These are phyloP conservation scores for Beauveria pseudobassiana DNA, from an alignment of 2,329 filamentous ascomycete species.

Conservation along the genomic window DNA sequence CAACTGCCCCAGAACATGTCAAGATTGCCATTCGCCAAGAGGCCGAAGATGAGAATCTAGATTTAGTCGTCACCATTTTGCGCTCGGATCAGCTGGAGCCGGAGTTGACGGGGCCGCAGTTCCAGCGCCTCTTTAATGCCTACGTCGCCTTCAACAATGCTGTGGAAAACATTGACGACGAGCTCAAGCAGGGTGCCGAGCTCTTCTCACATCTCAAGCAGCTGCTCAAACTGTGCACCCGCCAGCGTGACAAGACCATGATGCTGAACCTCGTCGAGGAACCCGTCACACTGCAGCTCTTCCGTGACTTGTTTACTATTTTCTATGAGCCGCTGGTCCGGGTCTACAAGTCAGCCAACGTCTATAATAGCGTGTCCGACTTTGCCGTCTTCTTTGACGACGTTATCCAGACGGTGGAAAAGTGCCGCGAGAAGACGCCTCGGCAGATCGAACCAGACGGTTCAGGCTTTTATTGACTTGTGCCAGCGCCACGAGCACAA, in stretches of 20 bases:
- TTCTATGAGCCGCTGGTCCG: conserved; percentile 97
- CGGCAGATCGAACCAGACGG: conserved; percentile 94
- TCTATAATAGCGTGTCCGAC: conserved; percentile 95
- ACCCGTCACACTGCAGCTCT: conserved; percentile 91
- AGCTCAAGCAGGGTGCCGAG: conserved; percentile 81
- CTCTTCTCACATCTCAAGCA: conserved; percentile 94
- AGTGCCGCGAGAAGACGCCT: conserved; percentile 70
- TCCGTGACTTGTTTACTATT: conserved; percentile 94
- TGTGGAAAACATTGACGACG: conserved; percentile 82
- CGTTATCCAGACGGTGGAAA: conserved; percentile 69
- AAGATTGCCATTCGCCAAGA: conserved; percentile 70
- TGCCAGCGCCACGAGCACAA: conserved; percentile 93
- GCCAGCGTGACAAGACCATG: conserved; percentile 92
- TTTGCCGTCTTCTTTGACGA: conserved; percentile 92
- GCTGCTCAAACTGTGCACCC: conserved; percentile 81
- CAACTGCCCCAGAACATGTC: conserved; percentile 63
- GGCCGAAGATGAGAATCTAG: conserved; percentile 64
- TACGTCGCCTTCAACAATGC: conserved; percentile 95
- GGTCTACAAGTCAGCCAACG: conserved; percentile 97
- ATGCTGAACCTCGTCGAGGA: conserved; percentile 95
- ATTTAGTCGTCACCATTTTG: conserved; percentile 78
- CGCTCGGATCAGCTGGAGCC: conserved; percentile 71
- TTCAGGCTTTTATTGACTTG: conserved; percentile 95
- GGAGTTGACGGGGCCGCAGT: conserved; percentile 63
- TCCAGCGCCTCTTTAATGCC: conserved; percentile 82